Base-by-base conservation (phyloP, 768 basidiomycete species). In the Collybia sordida region DNA sequence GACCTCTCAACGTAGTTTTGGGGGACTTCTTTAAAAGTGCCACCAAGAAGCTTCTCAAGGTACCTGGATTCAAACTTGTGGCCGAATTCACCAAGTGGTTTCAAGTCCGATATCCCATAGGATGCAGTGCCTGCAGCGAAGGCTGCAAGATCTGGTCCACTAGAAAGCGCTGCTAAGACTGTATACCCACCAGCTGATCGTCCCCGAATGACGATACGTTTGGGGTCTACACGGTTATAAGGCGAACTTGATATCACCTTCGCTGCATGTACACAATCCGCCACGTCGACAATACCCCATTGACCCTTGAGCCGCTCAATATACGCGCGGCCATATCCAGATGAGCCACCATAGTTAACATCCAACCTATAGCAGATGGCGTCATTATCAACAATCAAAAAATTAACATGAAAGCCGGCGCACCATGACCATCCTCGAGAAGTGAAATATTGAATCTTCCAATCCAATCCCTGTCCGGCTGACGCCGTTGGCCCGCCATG, bases 331-430 rank as follows among this genome's bases (percentile, higher is more conserved):
- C 90, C 90, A 58, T 85, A 90, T 0, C 88, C 84, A 4, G 81
- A 80, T 0, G 86, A 88, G 0, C 90, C 91, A 1, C 87, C 78
- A 52, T 90, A 86, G 57, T 92, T 86, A 37, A 93, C 87, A 47
- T 87, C 86, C 28, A 88, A 57, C 80, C 86, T 82, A 50, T 42
- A 28, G 48, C 48, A 0, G 54, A 71, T 4, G 15, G 4, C 50
- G 22, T 41, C 39, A 52, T 25, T n/a, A 44, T 7, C 19, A 4
- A 35, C 9, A 6, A 23, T 18, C 14, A 35, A 28, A 4, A 42
- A 19, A 24, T 7, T 27, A 14, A 27, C 1, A 28, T 17, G 42
- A 23, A 38, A 38, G 25, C n/a, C 11, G 11, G 52, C 68, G 46
- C 55, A 87, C 88, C 85, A 89, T n/a, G 76, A 86, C 69, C 78